phyloP scores from a whole-genome alignment of 1,284 basidiomycete genomes.

The Naganishia sp. region DNA sequence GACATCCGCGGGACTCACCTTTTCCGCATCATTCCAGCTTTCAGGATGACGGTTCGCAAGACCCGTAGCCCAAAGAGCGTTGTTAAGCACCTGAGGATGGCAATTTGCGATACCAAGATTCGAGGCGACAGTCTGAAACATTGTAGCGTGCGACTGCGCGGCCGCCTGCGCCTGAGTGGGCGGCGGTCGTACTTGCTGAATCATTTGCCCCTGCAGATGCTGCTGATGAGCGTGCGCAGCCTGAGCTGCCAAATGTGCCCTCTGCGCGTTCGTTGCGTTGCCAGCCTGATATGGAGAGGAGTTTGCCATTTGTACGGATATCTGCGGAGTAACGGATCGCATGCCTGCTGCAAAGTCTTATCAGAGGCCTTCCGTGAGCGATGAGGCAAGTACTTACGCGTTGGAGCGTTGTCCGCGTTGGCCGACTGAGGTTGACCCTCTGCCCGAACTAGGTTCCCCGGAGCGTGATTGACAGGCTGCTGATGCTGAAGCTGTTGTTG shows the following conservation, averaged over 20 bases:
- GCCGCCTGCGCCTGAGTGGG: conserved; percentile 1
- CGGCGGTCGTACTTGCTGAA: conserved; percentile 26
- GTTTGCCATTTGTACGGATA: conserved; percentile 18
- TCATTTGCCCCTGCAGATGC: conserved; percentile 12
- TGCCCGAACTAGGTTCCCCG: background rate
- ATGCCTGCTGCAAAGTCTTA: conserved; percentile 1
- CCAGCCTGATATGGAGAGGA: conserved; percentile 15
- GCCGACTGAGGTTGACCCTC: conserved; percentile 9
- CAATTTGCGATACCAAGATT: conserved; percentile 21
- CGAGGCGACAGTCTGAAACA: conserved; percentile 13
- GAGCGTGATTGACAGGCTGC: background rate
- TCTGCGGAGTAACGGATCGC: conserved; percentile 18
- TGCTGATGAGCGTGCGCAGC: conserved; percentile 27
- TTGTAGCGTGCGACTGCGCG: background rate
- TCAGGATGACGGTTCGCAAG: conserved; percentile 28
- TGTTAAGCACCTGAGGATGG: conserved; percentile 17
- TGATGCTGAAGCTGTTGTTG: conserved; percentile 27
- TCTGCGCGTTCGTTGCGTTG: conserved; percentile 13
- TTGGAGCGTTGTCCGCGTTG: conserved; percentile 14
- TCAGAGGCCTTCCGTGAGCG: background rate
- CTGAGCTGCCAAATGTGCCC: conserved; percentile 30
- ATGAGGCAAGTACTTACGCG: conserved; percentile 38
- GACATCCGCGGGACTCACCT: conserved; percentile 2
- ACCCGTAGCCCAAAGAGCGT: conserved; percentile 26
- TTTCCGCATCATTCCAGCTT: conserved; percentile 30